These are phyloP conservation scores for Aegilops speltoides DNA, from an alignment of 176 grass and related monocot genomes.

Conservation along the genomic window DNA sequence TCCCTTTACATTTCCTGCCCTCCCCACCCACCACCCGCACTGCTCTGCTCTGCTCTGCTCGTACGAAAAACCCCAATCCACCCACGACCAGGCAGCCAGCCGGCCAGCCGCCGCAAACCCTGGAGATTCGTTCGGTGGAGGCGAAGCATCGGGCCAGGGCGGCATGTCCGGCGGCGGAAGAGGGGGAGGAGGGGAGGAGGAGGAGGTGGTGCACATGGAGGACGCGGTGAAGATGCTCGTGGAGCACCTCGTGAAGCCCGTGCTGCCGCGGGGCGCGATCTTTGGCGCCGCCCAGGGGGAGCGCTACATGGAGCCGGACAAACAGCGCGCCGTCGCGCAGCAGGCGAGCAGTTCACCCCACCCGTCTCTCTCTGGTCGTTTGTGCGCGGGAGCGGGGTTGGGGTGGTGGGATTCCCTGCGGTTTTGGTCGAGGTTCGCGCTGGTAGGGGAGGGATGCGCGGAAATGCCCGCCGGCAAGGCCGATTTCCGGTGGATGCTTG, in stretches of 20 bases:
- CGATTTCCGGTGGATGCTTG: background rate
- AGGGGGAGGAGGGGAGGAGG: background rate
- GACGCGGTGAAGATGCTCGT: slow-evolving; percentile 63
- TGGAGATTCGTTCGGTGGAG: background rate
- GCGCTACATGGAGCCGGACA: background rate
- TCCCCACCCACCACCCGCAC: background rate
- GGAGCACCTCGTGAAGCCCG: slow-evolving; percentile 54
- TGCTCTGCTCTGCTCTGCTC: background rate
- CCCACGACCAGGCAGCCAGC: background rate
- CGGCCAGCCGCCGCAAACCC: background rate
- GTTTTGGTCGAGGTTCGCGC: background rate
- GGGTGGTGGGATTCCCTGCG: background rate
- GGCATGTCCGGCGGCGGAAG: background rate
- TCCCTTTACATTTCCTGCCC: background rate
- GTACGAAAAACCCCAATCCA: background rate
- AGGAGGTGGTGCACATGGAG: slow-evolving; percentile 44
- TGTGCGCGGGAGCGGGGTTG: background rate
- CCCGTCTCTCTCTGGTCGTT: background rate
- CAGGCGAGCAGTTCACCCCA: slow-evolving; percentile 33
- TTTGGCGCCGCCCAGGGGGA: background rate
- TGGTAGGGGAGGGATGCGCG: background rate
- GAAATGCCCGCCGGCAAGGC: background rate
- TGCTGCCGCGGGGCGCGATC: slow-evolving; percentile 16
- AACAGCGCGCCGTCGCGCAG: slow-evolving; percentile 46
- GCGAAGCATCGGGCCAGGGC: background rate